Evolutionary conservation across 495 filamentous ascomycete genomes (phyloP).

Genomic region (Bathelium albidoporum): DNA sequence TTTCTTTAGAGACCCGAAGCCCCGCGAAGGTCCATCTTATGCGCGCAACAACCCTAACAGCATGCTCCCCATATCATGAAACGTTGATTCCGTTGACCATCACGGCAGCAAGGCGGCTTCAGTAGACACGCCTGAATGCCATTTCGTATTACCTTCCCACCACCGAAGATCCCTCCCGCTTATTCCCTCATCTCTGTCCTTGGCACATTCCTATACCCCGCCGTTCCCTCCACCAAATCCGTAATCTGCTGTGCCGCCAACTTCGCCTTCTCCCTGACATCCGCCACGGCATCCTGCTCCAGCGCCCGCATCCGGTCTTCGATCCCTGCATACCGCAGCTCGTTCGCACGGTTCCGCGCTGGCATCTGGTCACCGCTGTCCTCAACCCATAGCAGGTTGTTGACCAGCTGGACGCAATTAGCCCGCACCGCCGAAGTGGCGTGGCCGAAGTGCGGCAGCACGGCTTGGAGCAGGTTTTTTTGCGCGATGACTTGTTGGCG

Average conservation of each 20-base stretch:
- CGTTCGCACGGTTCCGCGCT: slow-evolving; percentile 52
- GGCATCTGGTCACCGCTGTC: slow-evolving; percentile 51
- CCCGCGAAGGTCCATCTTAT: neutral
- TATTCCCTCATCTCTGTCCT: slow-evolving; percentile 1
- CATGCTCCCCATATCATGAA: no score
- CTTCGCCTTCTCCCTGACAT: slow-evolving; percentile 75
- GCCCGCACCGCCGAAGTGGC: slow-evolving; percentile 57
- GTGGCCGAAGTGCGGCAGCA: slow-evolving; percentile 55
- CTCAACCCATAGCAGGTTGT: slow-evolving; percentile 74
- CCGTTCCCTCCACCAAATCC: slow-evolving; percentile 13
- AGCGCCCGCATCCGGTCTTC: slow-evolving; percentile 50
- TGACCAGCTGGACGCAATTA: slow-evolving; percentile 69
- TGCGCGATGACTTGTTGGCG: slow-evolving; percentile 65
- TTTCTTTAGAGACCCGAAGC: neutral
- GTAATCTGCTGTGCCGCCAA: slow-evolving; percentile 60
- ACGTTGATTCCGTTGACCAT: no score
- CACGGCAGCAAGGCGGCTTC: no score
- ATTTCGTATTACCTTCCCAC: neutral
- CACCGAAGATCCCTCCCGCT: neutral
- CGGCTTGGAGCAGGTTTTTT: slow-evolving; percentile 39
- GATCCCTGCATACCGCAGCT: slow-evolving; percentile 64
- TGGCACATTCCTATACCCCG: neutral
- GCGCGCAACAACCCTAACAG: no score
- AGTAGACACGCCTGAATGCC: neutral
- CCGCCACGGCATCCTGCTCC: slow-evolving; percentile 64